Base-by-base conservation (phyloP, 495 filamentous ascomycete genomes). In the Letharia lupina region DNA sequence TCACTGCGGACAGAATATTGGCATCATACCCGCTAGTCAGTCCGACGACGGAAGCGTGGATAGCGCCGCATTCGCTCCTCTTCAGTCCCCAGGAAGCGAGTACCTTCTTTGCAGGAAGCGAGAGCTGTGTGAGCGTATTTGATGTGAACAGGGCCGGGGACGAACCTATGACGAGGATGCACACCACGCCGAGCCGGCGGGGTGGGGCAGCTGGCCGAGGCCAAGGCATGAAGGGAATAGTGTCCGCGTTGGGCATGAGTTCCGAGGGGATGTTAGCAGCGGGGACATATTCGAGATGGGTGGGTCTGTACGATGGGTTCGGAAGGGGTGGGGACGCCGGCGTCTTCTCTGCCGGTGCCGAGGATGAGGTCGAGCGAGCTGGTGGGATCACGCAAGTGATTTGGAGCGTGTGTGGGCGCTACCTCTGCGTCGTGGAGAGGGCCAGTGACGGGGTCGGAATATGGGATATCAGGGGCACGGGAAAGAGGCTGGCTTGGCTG, bases 401-500 rank as follows among this genome's bases (percentile, higher is more conserved):
- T 3, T 96, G 91, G 93, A 93, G 89, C 69, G 82, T 85, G 0
- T 93, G 91, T 77, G 93, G 91, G n/a, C 79, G 85, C 66, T 98
- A 96, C 76, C 76, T 98, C 42, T 87, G 90, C 70, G 84, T 96
- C 20, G 89, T 86, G n/a, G 95, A 98, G 79, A 82, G 95, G 44
- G 85, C 84, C 70, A 88, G 90, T 61, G 80, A 83, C 48, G 88
- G 86, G 9, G 73, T 96, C 13, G 73, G 90, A 61, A 81, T 96
- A 3, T 97, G 92, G 77, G 94, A 98, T 77, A 79, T 97, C 39
- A 82, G 95, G 18, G 87, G 88, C 8, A 83, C 84, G 11, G 83
- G 87, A 1, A 81, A 84, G 69, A 74, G 87, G 70, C 77, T 98
- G 10, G 87, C 85, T 20, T 86, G 83, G 76, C 77, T 97, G 61